Base-by-base conservation (phyloP, 345 rosid genomes). In the Eucalyptus fibrosa region DNA sequence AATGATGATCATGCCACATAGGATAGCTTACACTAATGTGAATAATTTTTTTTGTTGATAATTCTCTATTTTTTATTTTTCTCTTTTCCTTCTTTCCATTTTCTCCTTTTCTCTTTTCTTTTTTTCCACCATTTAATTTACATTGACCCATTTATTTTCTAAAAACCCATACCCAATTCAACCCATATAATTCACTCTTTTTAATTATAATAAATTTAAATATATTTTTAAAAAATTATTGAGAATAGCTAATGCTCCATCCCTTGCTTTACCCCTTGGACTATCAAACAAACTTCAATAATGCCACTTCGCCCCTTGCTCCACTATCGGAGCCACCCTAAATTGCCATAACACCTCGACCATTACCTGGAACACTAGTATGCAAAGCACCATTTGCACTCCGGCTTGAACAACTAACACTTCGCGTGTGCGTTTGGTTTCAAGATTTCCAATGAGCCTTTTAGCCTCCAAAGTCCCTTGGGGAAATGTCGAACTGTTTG, bases 401-500 rank as follows among this genome's bases (percentile, higher is more conserved):
- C 10, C 0, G 0, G 8, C n/a, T 59, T 59, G 65, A 59, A 24
- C 0, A 0, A 0, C 4, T 28, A 26, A 53, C 4, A 18, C 24
- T 53, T 1, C 1, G 1, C 0, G n/a, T n/a, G 7, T 50, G 51
- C 1, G 51, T 50, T 50, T 50, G 51, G 1, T 42, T 50, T 1
- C n/a, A n/a, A n/a, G n/a, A n/a, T 14, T 50, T 50, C 0, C 51
- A 5, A 50, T 2, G 0, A 0, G 7, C 17, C n/a, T 50, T 50
- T 50, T 0, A 5, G 18, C 51, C 7, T 5, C 51, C 17, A 50
- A 50, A 50, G 17, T 2, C 50, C 1, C 0, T 49, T 13, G 6
- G 4, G 0, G 6, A 13, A 49, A 49, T 14, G 1, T 0, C 5
- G 0, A 1, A 50, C 3, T 5, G 0, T 50, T 13, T 50, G 17